These are phyloP conservation scores for Rhododendron williamsianum DNA, from an alignment of 148 eudicot genomes.

Conservation along the genomic window DNA sequence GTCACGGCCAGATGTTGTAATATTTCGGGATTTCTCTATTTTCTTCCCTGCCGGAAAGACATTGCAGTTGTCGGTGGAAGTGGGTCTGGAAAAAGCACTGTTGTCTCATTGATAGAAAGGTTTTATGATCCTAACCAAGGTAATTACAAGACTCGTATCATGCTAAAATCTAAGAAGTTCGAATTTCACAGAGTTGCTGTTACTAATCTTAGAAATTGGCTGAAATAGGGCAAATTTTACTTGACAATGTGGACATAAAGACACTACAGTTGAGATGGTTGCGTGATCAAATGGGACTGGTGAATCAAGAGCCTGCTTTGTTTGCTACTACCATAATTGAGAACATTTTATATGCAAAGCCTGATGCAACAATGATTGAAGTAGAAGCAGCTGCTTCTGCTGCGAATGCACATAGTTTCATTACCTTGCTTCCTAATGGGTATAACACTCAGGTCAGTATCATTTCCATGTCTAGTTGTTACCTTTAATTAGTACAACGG, in stretches of 20 bases:
- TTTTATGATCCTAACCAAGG: conserved; percentile 96
- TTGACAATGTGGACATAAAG: conserved; percentile 79
- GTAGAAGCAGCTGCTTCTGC: conserved; percentile 91
- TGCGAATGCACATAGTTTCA: conserved; percentile 96
- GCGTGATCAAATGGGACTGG: conserved; percentile 90
- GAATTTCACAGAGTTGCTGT: neutral
- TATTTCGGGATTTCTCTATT: conserved; percentile 82
- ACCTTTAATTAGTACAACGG: neutral
- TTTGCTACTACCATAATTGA: conserved; percentile 97
- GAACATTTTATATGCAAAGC: conserved; percentile 86
- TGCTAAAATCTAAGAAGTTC: neutral
- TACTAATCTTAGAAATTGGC: neutral
- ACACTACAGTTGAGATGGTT: conserved; percentile 82
- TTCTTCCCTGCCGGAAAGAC: conserved; percentile 99
- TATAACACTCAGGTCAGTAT: conserved; percentile 85
- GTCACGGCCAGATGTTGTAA: conserved; percentile 91
- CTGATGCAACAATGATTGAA: conserved; percentile 85
- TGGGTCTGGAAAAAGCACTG: conserved; percentile 98
- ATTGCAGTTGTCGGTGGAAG: conserved; percentile 97
- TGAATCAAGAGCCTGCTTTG: conserved; percentile 98
- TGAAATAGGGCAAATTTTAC: conserved; percentile 68
- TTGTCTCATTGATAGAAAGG: conserved; percentile 92
- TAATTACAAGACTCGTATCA: conserved; percentile 16
- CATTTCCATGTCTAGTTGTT: neutral
- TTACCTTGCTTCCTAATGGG: conserved; percentile 89